Evolutionary conservation across 2,329 filamentous ascomycete species (phyloP), one percentile per base, ranked within the genome.

Genomic region (Diaporthe ilicicola): DNA sequence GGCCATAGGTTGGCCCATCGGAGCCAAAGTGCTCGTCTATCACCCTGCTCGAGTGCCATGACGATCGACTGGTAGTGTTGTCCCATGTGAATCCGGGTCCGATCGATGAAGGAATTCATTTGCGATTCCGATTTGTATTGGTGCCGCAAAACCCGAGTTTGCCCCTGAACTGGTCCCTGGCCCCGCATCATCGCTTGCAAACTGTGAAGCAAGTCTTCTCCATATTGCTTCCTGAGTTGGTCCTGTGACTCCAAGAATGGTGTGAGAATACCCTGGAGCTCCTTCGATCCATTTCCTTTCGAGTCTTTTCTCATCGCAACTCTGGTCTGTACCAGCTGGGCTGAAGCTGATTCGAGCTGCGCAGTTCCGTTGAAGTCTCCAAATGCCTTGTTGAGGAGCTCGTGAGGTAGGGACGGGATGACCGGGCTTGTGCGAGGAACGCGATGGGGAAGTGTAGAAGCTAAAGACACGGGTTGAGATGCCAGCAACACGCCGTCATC

Each of bases 1-100:
- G 88, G 88, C 83, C 84, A 87, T 0, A 88, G 76, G 0, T 81
- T 76, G 0, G 80, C 84, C 0, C 74, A 32, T 12, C 77, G 70
- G 0, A 88, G 81, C 86, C 86, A 88, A 2, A 71, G 65, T 0
- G 39, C 59, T 0, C 69, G 69, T 6, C 9, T 15, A 4, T 71
- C 69, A 12, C n/a, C 39, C 3, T 50, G 17, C 0, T n/a, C 27
- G 0, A 71, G 17, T 27, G 34, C 27, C 0, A 32, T 17, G 3
- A 5, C 37, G 8, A 71, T 62, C 6, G 10, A 24, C 1, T 48
- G 6, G 8, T 37, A 29, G 1, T n/a, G 29, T 2, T 46, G 9
- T 2, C n/a, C 37, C 9, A 67, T 53, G 1, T 3, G 9, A 1
- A 15, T 10, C 15, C 37, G 61, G 15, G 29, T 17, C 19, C 12